phyloP scores from a whole-genome alignment of 108 stramenopile species.

The Cyclotella cryptica region DNA sequence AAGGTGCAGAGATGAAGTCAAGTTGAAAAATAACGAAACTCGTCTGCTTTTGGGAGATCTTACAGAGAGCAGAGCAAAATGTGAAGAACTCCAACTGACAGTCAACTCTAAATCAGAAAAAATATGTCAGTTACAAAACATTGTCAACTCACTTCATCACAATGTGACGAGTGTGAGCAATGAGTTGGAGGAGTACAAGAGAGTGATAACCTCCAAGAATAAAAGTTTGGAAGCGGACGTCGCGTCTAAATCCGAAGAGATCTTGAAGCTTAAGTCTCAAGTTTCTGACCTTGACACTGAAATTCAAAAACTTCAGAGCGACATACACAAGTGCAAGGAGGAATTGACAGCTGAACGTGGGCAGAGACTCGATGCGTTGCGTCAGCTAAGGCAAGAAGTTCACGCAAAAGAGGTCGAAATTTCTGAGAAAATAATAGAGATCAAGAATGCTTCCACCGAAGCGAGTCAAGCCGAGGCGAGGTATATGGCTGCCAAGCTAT shows the following conservation, averaged over 20 bases:
- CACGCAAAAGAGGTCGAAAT: constrained; percentile 4
- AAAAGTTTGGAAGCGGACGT: neutral
- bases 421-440: neutral
- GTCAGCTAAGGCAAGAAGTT: neutral
- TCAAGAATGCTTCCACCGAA: neutral
- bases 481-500: neutral
- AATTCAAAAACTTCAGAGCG: neutral
- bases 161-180: neutral
- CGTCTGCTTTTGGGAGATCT: neutral
- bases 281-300: neutral
- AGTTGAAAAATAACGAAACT: neutral
- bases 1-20: neutral
- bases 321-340: neutral
- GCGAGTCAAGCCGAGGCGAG: neutral
- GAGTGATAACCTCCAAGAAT: neutral
- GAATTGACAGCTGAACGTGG: constrained; percentile 8
- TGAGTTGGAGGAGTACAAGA: neutral
- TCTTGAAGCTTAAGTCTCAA: neutral
- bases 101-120: neutral
- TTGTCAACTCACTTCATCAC: neutral
- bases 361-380: neutral
- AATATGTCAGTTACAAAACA: neutral
- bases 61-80: neutral
- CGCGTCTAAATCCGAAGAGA: neutral
- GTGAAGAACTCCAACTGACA: constrained; percentile 1